phyloP scores from a whole-genome alignment of 208 protist species.

The Herpetomonas samuelpessoai region DNA sequence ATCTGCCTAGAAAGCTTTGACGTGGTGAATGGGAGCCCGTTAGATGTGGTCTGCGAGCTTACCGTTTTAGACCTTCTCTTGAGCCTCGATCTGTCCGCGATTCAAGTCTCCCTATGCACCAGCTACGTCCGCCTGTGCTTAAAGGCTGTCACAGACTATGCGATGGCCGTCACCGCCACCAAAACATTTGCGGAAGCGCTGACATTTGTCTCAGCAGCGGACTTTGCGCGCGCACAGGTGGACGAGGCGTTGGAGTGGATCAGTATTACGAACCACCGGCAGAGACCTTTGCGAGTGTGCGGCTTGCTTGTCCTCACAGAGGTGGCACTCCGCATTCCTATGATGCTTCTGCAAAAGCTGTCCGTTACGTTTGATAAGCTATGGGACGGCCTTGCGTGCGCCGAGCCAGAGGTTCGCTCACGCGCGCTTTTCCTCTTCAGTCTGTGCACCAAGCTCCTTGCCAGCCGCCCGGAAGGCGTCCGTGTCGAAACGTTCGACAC shows the following conservation, averaged over 20 bases:
- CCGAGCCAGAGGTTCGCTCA: slow-evolving; percentile 54
- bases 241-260: slow-evolving; percentile 68
- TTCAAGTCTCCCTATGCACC: slow-evolving; percentile 77
- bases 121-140: slow-evolving; percentile 81
- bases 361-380: slow-evolving; percentile 65
- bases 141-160: slow-evolving; percentile 34
- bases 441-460: slow-evolving; percentile 66
- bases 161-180: slow-evolving; percentile 44
- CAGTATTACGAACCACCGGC: slow-evolving; percentile 18
- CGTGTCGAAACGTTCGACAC: slow-evolving; percentile 46
- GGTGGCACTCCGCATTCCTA: slow-evolving; percentile 55
- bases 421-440: slow-evolving; percentile 60
- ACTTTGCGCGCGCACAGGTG: slow-evolving; percentile 65
- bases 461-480: slow-evolving; percentile 36
- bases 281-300: slow-evolving; percentile 48
- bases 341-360: slow-evolving; percentile 63
- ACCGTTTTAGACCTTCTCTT: slow-evolving; percentile 77
- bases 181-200: slow-evolving; percentile 67
- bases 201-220: slow-evolving; percentile 54
- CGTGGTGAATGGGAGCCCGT: slow-evolving; percentile 38
- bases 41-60: slow-evolving; percentile 70
- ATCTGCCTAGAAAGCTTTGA: slow-evolving; percentile 77
- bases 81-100: slow-evolving; percentile 64
- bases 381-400: slow-evolving; percentile 51
- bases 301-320: slow-evolving; percentile 73